Evolutionary conservation across 495 filamentous ascomycete species (phyloP).

Genomic region (Hypoxylon fuscum): DNA sequence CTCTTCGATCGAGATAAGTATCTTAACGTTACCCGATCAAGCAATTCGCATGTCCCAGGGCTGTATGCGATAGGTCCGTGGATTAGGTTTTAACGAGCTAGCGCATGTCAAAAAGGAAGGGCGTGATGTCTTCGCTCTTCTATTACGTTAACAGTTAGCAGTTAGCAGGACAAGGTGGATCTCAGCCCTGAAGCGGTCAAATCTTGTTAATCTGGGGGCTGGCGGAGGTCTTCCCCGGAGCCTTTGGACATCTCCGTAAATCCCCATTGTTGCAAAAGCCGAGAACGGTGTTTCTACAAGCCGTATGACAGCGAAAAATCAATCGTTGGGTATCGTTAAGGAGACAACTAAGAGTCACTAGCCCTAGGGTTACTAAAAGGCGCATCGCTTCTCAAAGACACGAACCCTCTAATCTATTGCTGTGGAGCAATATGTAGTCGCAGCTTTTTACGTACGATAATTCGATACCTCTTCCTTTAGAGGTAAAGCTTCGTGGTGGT

Average conservation of each 20-base stretch:
- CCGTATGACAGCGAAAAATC: constrained; percentile 16
- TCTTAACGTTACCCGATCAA: constrained; percentile 17
- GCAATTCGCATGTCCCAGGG: constrained; percentile 18
- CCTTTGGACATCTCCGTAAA: too few relatives aligned
- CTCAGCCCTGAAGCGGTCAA: constrained; percentile 26
- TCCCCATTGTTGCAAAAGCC: constrained; percentile 14
- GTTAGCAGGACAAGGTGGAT: too few relatives aligned
- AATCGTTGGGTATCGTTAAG: constrained; percentile 7
- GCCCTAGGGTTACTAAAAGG: constrained; percentile 9
- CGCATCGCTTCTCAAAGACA: constrained; percentile 9
- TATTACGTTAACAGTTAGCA: neutral
- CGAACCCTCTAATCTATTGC: neutral
- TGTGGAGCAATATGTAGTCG: constrained; percentile 22
- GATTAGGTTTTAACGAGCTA: constrained; percentile 10
- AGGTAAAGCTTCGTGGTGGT: constrained; percentile 37
- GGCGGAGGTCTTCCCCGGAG: constrained; percentile 19
- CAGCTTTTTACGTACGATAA: constrained; percentile 33
- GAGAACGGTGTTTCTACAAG: constrained; percentile 14
- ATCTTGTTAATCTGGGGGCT: constrained; percentile 9
- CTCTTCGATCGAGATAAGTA: constrained; percentile 29
- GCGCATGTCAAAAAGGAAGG: constrained; percentile 34
- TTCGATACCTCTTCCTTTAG: constrained; percentile 28
- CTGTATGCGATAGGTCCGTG: constrained; percentile 28
- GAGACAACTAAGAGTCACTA: constrained; percentile 9
- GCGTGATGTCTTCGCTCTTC: constrained; percentile 7